These are phyloP conservation scores for Metschnikowia reukaufii DNA, from an alignment of 805 yeast genomes.

Conservation along the genomic window DNA sequence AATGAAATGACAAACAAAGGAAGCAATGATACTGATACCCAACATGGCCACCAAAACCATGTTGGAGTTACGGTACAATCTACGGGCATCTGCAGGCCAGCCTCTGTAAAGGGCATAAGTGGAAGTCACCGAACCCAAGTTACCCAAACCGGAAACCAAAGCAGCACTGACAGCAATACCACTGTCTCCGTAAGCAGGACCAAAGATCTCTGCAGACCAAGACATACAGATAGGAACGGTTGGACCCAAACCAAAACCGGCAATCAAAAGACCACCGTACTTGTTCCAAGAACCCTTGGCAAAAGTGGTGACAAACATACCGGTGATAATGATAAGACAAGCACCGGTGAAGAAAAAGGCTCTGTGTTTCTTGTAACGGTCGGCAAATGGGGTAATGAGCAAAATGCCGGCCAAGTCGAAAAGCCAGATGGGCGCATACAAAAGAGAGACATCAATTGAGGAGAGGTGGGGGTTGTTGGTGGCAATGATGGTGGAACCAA, in stretches of 20 bases:
- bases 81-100: constrained; percentile 74
- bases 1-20: constrained; percentile 34
- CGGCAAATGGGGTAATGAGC: constrained; percentile 77
- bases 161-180: constrained; percentile 86
- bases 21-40: constrained; percentile 65
- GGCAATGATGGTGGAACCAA: constrained; percentile 74
- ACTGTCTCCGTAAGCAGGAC: constrained; percentile 70
- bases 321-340: constrained; percentile 66
- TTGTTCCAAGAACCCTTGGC: constrained; percentile 73
- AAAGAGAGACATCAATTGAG: constrained; percentile 67
- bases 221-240: constrained; percentile 90
- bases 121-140: constrained; percentile 80
- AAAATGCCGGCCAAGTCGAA: constrained; percentile 78
- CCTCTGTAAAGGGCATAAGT: constrained; percentile 85
- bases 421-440: constrained; percentile 89
- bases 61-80: constrained; percentile 67
- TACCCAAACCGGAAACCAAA: constrained; percentile 81
- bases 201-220: constrained; percentile 75
- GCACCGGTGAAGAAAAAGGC: constrained; percentile 63
- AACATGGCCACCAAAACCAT: constrained; percentile 81
- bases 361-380: constrained; percentile 57
- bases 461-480: constrained; percentile 61
- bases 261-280: constrained; percentile 77
- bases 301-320: constrained; percentile 72
- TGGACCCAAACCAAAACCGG: constrained; percentile 88